A percentile compares a stretch with the other conserved stretches of the same genome.
Conservation (phyloP, 2,329 filamentous ascomycete species). For the Colletotrichum higginsianum region DNA sequence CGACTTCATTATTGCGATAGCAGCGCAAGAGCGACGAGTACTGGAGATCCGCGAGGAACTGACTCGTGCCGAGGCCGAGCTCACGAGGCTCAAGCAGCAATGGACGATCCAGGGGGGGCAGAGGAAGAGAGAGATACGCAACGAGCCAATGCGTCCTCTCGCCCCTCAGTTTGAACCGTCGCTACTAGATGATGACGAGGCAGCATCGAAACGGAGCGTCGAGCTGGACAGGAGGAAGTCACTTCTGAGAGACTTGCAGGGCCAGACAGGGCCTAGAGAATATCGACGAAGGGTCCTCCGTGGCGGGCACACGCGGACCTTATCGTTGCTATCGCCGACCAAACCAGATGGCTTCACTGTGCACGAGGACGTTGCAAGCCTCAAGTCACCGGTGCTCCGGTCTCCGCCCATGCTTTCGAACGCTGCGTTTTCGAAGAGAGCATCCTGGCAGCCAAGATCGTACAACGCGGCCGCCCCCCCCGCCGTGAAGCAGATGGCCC, state of each 20-base stretch:
- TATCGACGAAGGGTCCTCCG: conserved; percentile 75
- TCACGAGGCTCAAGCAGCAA: conserved; percentile 84
- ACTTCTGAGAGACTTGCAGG: conserved; percentile 65
- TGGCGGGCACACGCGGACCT: conserved; percentile 73
- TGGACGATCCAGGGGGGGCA: conserved; percentile 84
- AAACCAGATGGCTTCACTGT: conserved; percentile 62
- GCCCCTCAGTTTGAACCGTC: conserved; percentile 45
- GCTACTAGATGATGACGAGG: conserved; percentile 57
- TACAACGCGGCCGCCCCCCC: conserved; percentile 55
- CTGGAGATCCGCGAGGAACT: conserved; percentile 93
- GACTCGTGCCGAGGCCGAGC: conserved; percentile 82
- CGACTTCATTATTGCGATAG: conserved; percentile 89
- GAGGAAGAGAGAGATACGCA: conserved; percentile 79
- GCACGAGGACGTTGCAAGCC: conserved; percentile 63
- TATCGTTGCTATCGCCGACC: conserved; percentile 86
- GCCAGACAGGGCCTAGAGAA: conserved; percentile 60
- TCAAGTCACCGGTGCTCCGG: conserved; percentile 51
- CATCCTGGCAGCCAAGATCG: conserved; percentile 71
- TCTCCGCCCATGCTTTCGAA: conserved; percentile 51
- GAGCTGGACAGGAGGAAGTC: conserved; percentile 84
- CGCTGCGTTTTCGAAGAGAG: conserved; percentile 66
- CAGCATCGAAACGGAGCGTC: conserved; percentile 56
- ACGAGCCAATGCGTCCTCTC: conserved; percentile 66
- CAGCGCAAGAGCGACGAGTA: conserved; percentile 91
- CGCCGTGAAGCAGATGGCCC: conserved; percentile 82